phyloP scores from a whole-genome alignment of 176 grass and related monocot genomes.

The Juncus effusus region DNA sequence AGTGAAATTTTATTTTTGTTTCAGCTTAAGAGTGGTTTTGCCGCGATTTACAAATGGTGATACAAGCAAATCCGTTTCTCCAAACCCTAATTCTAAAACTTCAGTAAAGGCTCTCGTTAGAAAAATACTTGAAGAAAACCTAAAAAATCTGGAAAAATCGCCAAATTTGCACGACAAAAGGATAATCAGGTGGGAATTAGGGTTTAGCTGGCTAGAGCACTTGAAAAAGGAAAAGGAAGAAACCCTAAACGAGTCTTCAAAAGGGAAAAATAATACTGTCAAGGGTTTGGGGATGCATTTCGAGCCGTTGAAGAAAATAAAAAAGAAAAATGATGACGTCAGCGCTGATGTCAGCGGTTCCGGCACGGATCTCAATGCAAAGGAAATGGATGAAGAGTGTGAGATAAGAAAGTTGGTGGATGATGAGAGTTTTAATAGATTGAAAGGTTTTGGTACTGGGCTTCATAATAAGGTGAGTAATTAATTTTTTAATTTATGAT shows the following conservation, averaged over 20 bases:
- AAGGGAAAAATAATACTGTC: slow-evolving; percentile 43
- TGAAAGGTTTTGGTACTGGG: slow-evolving; percentile 61
- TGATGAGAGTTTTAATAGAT: slow-evolving; percentile 54
- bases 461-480: slow-evolving; percentile 77
- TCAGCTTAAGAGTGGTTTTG: slow-evolving; percentile 77
- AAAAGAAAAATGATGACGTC: slow-evolving; percentile 52
- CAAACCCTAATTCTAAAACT: slow-evolving; percentile 17
- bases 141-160: slow-evolving; percentile 53
- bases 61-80: background rate
- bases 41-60: slow-evolving; percentile 37
- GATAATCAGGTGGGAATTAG: slow-evolving; percentile 92
- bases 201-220: slow-evolving; percentile 72
- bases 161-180: slow-evolving; percentile 30
- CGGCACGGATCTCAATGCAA: slow-evolving; percentile 27
- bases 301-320: slow-evolving; percentile 75
- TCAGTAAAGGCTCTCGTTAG: slow-evolving; percentile 47
- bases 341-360: slow-evolving; percentile 13
- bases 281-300: slow-evolving; percentile 95
- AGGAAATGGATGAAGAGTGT: slow-evolving; percentile 46
- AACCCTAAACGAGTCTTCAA: slow-evolving; percentile 33
- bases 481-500: slow-evolving; percentile 12
- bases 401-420: slow-evolving; percentile 57
- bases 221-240: slow-evolving; percentile 94
- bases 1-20: slow-evolving; percentile 25
- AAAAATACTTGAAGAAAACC: slow-evolving; percentile 58